A percentile compares a stretch with the other conserved stretches of the same genome.
phyloP scores from a whole-genome alignment of 108 stramenopile genomes.

The Nitzschia sp. region DNA sequence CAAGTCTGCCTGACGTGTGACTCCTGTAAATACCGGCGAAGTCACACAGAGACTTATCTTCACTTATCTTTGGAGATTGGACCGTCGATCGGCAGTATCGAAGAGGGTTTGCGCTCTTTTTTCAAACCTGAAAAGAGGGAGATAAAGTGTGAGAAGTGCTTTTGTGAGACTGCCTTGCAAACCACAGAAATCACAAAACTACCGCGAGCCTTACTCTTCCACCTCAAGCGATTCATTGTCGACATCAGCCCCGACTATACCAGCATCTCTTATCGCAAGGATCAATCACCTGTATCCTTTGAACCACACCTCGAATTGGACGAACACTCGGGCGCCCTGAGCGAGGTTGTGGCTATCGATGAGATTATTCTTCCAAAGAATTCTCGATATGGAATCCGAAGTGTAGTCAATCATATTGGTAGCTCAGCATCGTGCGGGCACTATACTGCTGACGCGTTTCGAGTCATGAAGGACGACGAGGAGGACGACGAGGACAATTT shows the following conservation, averaged over 20 bases:
- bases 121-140: constrained; percentile 81
- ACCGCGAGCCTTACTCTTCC: constrained; percentile 51
- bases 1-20: constrained; percentile 57
- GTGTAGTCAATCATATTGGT: constrained; percentile 64
- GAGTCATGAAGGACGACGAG: not conserved
- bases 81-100: constrained; percentile 25
- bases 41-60: constrained; percentile 47
- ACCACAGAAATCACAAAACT: constrained; percentile 41
- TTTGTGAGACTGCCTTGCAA: constrained; percentile 50
- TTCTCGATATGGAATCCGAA: constrained; percentile 33
- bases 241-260: constrained; percentile 53
- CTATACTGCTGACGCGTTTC: constrained; percentile 54
- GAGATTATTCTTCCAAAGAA: not conserved
- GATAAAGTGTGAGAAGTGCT: constrained; percentile 86
- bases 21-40: constrained; percentile 54
- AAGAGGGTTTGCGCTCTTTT: constrained; percentile 51
- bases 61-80: constrained; percentile 60
- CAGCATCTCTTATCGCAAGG: constrained; percentile 48
- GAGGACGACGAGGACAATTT: not conserved
- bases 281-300: constrained; percentile 46
- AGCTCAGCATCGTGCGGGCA: constrained; percentile 50
- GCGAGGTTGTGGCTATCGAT: constrained; percentile 36
- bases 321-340: constrained; percentile 20
- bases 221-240: constrained; percentile 67
- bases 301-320: constrained; percentile 27